Conservation (phyloP, 257 asterid genomes). For the Solanum bulbocastanum region DNA sequence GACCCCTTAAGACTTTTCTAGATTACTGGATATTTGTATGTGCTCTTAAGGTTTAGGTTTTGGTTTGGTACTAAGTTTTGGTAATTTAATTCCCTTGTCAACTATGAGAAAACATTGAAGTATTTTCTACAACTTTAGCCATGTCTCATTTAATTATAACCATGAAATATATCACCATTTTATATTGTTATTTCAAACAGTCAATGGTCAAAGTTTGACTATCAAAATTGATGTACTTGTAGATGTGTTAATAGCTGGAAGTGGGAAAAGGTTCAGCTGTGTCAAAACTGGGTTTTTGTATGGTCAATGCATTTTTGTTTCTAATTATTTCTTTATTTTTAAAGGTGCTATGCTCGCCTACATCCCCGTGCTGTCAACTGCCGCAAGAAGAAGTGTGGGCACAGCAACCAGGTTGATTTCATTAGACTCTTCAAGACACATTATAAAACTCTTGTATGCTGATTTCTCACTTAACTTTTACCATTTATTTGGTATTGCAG, state of each 20-base stretch:
- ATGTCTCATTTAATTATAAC: not conserved
- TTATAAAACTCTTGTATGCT: not conserved
- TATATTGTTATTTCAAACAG: not conserved
- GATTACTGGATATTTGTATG: not conserved
- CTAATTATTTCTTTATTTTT: not conserved
- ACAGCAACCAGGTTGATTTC: constrained; percentile 1
- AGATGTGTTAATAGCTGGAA: not conserved
- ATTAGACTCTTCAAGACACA: not conserved
- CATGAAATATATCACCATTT: not conserved
- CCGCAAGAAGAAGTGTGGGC: constrained; percentile 9
- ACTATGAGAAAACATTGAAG: not conserved
- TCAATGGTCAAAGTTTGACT: not conserved
- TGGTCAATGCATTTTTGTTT: not conserved
- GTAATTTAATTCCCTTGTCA: not conserved
- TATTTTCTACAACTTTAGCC: not conserved
- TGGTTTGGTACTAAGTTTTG: not conserved
- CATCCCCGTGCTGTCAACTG: constrained; percentile 9
- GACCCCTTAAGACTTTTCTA: too few relatives aligned
- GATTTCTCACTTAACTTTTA: not conserved
- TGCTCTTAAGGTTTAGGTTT: not conserved
- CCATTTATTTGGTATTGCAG: not conserved
- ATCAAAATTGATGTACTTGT: not conserved
- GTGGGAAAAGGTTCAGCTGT: not conserved
- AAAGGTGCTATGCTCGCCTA: constrained; percentile 4
- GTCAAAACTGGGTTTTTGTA: not conserved